Evolutionary conservation across 2,329 filamentous ascomycete species (phyloP).

Genomic region (Daldinia eschscholtzii): DNA sequence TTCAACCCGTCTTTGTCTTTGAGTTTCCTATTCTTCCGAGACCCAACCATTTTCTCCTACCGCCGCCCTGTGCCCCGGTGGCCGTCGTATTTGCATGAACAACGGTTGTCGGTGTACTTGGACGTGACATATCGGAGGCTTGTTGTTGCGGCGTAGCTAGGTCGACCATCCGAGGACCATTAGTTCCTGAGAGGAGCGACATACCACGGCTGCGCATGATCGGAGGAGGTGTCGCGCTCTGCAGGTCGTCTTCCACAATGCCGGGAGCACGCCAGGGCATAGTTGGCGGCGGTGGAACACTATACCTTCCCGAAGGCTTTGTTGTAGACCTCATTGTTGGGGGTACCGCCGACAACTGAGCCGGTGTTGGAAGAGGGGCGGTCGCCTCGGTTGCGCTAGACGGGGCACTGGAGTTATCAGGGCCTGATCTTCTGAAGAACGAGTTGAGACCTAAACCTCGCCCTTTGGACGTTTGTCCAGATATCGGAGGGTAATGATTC

Average conservation of each 20-base stretch:
- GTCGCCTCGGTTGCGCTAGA: conserved; percentile 36
- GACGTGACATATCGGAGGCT: conserved; percentile 8
- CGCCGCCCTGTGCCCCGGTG: conserved; percentile 27
- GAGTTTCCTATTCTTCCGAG: conserved; percentile 48
- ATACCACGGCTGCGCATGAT: conserved; percentile 61
- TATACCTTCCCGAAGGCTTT: conserved; percentile 45
- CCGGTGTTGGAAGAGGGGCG: conserved; percentile 41
- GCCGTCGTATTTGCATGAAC: conserved; percentile 20
- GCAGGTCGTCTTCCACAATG: conserved; percentile 58
- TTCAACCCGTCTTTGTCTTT: conserved; percentile 46
- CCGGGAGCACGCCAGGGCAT: conserved; percentile 56
- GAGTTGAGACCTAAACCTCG: conserved; percentile 61
- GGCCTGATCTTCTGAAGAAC: conserved; percentile 65
- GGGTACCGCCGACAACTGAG: conserved; percentile 37
- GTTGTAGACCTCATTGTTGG: conserved; percentile 26
- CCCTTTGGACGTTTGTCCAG: conserved; percentile 57
- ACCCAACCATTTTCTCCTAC: conserved; percentile 50
- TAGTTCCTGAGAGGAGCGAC: conserved; percentile 22
- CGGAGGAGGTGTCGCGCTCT: conserved; percentile 68
- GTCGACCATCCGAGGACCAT: conserved; percentile 13
- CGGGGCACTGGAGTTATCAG: conserved; percentile 51
- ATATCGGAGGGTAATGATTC: conserved; percentile 64
- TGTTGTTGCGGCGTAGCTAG: conserved; percentile 25
- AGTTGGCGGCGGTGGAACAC: conserved; percentile 50
- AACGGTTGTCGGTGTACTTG: conserved; percentile 35